A percentile compares a stretch with the other conserved stretches of the same genome.
These are phyloP conservation scores for Ceratorhiza oryzae-sativae DNA, from an alignment of 1,284 basidiomycete species.

Conservation along the genomic window DNA sequence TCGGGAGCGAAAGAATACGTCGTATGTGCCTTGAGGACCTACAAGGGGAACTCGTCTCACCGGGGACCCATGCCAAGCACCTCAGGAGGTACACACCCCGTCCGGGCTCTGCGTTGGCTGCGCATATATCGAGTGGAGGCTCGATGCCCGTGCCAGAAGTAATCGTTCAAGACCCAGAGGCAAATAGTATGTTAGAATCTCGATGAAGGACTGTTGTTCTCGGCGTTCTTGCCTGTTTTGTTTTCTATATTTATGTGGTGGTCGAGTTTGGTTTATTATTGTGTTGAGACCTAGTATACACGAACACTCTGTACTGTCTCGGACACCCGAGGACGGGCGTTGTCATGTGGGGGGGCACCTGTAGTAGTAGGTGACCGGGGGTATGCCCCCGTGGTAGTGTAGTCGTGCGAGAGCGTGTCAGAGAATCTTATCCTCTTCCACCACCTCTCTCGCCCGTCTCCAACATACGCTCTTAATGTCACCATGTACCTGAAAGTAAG, in stretches of 20 bases:
- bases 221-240: no score
- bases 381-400: constrained; percentile 19
- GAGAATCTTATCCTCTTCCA: neutral
- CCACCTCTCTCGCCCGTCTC: neutral
- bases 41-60: neutral
- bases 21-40: constrained; percentile 36
- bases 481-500: neutral
- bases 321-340: neutral
- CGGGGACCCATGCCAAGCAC: neutral
- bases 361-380: constrained; percentile 20
- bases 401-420: neutral
- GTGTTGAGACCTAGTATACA: no score
- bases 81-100: neutral
- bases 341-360: neutral
- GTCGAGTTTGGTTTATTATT: neutral
- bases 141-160: neutral
- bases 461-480: neutral
- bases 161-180: no score
- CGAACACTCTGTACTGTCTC: neutral
- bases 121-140: neutral
- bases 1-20: neutral
- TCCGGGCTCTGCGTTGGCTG: no score
- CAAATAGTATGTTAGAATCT: no score
- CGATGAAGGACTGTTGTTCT: no score
- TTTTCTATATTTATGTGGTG: neutral